These are phyloP conservation scores for Penicillium sp. DNA, from an alignment of 2,329 filamentous ascomycete species.

Conservation along the genomic window DNA sequence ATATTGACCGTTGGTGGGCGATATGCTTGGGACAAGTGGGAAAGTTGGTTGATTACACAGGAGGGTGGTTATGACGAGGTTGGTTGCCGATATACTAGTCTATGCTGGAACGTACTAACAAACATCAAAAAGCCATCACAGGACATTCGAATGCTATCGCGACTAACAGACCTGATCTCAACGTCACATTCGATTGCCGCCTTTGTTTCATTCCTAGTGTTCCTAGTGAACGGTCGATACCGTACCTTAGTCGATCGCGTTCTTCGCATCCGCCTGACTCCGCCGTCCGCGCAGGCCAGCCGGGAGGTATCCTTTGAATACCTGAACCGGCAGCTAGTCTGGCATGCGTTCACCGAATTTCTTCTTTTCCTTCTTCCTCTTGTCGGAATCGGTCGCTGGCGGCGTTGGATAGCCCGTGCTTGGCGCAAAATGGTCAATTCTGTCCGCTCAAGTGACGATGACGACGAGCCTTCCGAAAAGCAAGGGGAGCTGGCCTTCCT, in stretches of 20 bases:
- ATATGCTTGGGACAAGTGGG: conserved; percentile 91
- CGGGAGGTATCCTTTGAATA: conserved; percentile 97
- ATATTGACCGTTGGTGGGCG: conserved; percentile 80
- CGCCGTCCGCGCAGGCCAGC: conserved; percentile 79
- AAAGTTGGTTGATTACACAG: conserved; percentile 75
- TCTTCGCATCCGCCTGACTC: conserved; percentile 78
- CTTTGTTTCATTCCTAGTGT: conserved; percentile 82
- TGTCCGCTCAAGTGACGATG: conserved; percentile 50
- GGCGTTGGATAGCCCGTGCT: conserved; percentile 80
- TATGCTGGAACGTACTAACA: conserved; percentile 15
- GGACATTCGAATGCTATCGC: conserved; percentile 59
- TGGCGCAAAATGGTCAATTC: conserved; percentile 77
- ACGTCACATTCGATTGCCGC: conserved; percentile 78
- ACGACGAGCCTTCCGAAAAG: conserved; percentile 50
- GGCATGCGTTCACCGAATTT: conserved; percentile 99
- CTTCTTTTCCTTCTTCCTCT: conserved; percentile 94
- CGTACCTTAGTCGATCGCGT: conserved; percentile 84
- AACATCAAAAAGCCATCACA: conserved; percentile 41
- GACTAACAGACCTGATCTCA: conserved; percentile 66
- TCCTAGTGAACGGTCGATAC: conserved; percentile 87
- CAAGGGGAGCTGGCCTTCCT: conserved; percentile 79
- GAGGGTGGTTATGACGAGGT: conserved; percentile 71
- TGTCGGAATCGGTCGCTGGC: conserved; percentile 92
- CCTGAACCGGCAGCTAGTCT: conserved; percentile 93
- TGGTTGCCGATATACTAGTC: conserved; percentile 1